Conservation (phyloP, 495 filamentous ascomycete genomes). For the Daldinia vernicosa region DNA sequence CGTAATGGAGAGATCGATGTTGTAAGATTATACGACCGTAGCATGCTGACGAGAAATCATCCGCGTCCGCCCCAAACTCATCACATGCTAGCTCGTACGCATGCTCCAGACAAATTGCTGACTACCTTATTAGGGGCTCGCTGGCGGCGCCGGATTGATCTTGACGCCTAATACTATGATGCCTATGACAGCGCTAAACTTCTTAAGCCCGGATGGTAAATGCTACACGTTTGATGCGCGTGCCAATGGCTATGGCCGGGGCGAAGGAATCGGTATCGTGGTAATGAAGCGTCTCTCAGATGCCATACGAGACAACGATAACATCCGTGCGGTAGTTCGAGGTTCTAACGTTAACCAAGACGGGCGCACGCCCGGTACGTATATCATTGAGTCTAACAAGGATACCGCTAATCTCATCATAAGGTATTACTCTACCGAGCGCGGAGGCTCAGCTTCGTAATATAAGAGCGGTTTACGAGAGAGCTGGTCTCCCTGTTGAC, state of each 20-base stretch:
- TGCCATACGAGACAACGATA: constrained; percentile 60
- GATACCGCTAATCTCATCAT: constrained; percentile 11
- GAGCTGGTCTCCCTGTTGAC: constrained; percentile 55
- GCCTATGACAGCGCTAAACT: constrained; percentile 35
- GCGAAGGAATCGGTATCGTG: constrained; percentile 64
- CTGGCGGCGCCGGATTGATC: constrained; percentile 45
- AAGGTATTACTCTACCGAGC: constrained; percentile 45
- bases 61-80: not conserved
- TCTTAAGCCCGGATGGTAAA: constrained; percentile 51
- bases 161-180: constrained; percentile 46
- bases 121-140: constrained; percentile 40
- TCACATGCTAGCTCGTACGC: not conserved
- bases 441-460: constrained; percentile 58
- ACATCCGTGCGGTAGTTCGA: constrained; percentile 69
- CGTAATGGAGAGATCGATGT: constrained; percentile 56
- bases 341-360: constrained; percentile 66
- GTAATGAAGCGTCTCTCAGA: constrained; percentile 64
- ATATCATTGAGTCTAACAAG: not conserved
- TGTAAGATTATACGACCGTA: constrained; percentile 19
- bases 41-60: not conserved
- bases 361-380: constrained; percentile 52
- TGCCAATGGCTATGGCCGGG: constrained; percentile 72
- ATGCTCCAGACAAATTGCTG: not conserved
- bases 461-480: constrained; percentile 56
- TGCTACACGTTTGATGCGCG: constrained; percentile 56